Conservation (phyloP, 345 rosid genomes). For the Bruguiera sexangula region DNA sequence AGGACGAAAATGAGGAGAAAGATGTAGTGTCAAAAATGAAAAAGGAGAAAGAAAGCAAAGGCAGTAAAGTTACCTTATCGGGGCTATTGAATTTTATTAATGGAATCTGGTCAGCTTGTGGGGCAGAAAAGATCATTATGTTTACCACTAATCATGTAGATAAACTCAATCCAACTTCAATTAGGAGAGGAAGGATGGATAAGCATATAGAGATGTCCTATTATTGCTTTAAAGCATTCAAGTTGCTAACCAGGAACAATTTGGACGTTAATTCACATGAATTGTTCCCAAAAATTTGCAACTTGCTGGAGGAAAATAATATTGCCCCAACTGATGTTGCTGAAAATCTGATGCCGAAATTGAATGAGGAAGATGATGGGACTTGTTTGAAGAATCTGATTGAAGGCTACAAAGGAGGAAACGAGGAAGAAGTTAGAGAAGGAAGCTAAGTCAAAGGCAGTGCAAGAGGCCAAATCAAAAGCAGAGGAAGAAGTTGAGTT, state of each 20-base stretch:
- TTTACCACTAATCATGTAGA: slow-evolving; percentile 41
- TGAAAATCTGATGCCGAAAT: slow-evolving; percentile 39
- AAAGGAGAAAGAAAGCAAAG: slow-evolving; percentile 15
- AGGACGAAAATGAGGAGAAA: not conserved
- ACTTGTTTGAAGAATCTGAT: slow-evolving; percentile 24
- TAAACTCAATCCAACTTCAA: slow-evolving; percentile 40
- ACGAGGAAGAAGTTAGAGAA: not conserved
- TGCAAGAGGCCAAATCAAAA: not conserved
- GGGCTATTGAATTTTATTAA: slow-evolving; percentile 42
- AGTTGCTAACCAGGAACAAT: slow-evolving; percentile 34
- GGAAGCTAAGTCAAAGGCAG: too few species aligned
- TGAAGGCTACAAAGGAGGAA: slow-evolving; percentile 17
- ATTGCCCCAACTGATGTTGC: slow-evolving; percentile 46
- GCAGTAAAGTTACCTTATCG: slow-evolving; percentile 37
- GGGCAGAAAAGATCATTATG: slow-evolving; percentile 34
- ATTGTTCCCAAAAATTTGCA: slow-evolving; percentile 15
- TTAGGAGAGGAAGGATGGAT: slow-evolving; percentile 42
- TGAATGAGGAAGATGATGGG: not conserved
- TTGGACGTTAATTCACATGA: slow-evolving; percentile 17
- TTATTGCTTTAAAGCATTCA: slow-evolving; percentile 37
- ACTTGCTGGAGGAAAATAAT: slow-evolving; percentile 18
- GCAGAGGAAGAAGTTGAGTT: not conserved
- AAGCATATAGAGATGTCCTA: slow-evolving; percentile 33
- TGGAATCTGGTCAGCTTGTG: slow-evolving; percentile 42
- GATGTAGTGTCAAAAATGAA: slow-evolving; percentile 13